phyloP scores from a whole-genome alignment of 192 early-diverging fungal species.

The Mortierella alpina region DNA sequence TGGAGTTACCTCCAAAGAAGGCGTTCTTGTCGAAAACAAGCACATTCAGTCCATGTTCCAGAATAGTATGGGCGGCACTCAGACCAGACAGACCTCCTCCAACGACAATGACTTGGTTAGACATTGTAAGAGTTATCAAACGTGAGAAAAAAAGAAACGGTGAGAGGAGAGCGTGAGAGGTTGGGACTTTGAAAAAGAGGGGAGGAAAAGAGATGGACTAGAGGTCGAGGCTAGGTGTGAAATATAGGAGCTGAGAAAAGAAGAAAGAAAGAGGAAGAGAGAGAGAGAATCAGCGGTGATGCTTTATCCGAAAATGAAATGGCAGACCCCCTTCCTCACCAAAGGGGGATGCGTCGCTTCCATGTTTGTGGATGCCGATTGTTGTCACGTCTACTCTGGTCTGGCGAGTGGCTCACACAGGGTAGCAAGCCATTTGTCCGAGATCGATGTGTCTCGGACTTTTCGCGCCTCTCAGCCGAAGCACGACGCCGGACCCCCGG shows the following conservation, averaged over 20 bases:
- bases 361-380: no score
- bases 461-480: no score
- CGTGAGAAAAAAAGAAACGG: neutral
- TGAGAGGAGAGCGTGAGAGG: neutral
- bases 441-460: no score
- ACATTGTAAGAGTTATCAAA: constrained; percentile 15
- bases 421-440: no score
- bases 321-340: no score
- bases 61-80: constrained; percentile 86
- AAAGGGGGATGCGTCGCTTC: no score
- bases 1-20: constrained; percentile 96
- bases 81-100: constrained; percentile 93
- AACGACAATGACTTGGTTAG: constrained; percentile 79
- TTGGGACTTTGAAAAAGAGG: neutral
- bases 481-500: no score
- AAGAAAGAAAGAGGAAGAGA: constrained; percentile 18
- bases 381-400: no score
- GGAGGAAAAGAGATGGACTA: constrained; percentile 3
- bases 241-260: constrained; percentile 5
- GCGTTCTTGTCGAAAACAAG: constrained; percentile 88
- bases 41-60: constrained; percentile 88
- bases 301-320: no score
- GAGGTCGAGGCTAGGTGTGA: neutral
- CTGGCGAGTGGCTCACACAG: no score
- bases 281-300: constrained; percentile 1